Evolutionary conservation across 306 rosid species (phyloP).

Genomic region (Cyclanthera cordifolia): DNA sequence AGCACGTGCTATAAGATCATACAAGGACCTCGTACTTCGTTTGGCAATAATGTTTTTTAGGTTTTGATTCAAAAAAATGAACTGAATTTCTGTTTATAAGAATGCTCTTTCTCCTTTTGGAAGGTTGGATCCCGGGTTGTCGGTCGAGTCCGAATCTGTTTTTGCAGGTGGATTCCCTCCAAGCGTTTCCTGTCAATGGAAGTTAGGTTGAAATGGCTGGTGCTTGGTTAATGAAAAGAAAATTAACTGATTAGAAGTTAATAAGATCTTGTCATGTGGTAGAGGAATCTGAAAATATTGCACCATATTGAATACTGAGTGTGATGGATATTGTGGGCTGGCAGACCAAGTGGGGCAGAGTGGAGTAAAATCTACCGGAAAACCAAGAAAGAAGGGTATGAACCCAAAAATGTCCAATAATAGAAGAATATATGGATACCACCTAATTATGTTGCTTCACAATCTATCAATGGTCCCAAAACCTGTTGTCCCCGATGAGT

Average conservation of each 20-base stretch:
- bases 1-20: no score
- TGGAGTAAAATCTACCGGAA: slow-evolving; percentile 29
- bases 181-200: no score
- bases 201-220: no score
- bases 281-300: slow-evolving; percentile 25
- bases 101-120: no score
- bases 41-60: slow-evolving; percentile 2
- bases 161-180: no score
- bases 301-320: slow-evolving; percentile 21
- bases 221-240: background rate
- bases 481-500: no score
- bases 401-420: slow-evolving; percentile 37
- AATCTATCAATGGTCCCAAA: slow-evolving; percentile 42
- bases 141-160: no score
- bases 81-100: no score
- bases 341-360: slow-evolving; percentile 29
- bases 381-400: slow-evolving; percentile 30
- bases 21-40: no score
- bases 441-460: slow-evolving; percentile 31
- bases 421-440: slow-evolving; percentile 36
- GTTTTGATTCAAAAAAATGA: slow-evolving; percentile 10
- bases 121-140: no score
- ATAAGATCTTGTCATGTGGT: slow-evolving; percentile 6
- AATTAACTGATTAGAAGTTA: background rate
- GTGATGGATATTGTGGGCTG: slow-evolving; percentile 20